A percentile compares a stretch with the other conserved stretches of the same genome.
Evolutionary conservation across 2,329 filamentous ascomycete species (phyloP).

Genomic region (Claviceps pusilla): DNA sequence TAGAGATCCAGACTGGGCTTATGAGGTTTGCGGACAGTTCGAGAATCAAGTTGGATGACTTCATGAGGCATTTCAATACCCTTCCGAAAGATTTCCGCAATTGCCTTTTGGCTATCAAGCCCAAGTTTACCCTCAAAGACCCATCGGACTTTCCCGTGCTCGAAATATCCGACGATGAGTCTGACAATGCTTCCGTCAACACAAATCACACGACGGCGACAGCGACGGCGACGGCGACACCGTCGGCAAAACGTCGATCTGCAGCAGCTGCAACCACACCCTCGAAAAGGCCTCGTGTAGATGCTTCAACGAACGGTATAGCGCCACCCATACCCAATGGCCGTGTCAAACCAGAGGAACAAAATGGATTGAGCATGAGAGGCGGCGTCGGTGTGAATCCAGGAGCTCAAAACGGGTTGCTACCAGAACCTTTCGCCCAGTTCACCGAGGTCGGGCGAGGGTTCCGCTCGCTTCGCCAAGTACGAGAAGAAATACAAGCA

Average conservation of each 20-base stretch:
- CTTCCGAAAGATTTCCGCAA: constrained; percentile 37
- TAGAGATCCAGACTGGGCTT: constrained; percentile 47
- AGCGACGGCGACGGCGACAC: constrained; percentile 11
- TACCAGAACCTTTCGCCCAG: constrained; percentile 23
- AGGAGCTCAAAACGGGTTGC: constrained; percentile 5
- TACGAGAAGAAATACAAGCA: constrained; percentile 38
- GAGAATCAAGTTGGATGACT: constrained; percentile 36
- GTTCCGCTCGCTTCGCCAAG: constrained; percentile 32
- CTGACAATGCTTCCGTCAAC: constrained; percentile 15
- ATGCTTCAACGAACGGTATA: constrained; percentile 5
- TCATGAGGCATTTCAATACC: constrained; percentile 28
- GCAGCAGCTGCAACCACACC: constrained; percentile 17
- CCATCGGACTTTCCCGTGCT: constrained; percentile 19
- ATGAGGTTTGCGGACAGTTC: constrained; percentile 38
- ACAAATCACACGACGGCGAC: constrained; percentile 7
- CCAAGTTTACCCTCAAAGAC: constrained; percentile 28
- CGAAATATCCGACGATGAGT: constrained; percentile 26
- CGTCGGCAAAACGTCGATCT: constrained; percentile 16
- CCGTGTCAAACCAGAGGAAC: constrained; percentile 25
- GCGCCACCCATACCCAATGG: constrained; percentile 7
- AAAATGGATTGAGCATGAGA: constrained; percentile 8
- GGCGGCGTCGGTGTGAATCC: background rate
- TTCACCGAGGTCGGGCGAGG: constrained; percentile 25
- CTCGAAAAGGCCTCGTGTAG: constrained; percentile 18
- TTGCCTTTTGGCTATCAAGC: constrained; percentile 31